A percentile compares a stretch with the other conserved stretches of the same genome.
Conservation (phyloP, 2,329 filamentous ascomycete genomes). For the Aspergillus costaricaensis region DNA sequence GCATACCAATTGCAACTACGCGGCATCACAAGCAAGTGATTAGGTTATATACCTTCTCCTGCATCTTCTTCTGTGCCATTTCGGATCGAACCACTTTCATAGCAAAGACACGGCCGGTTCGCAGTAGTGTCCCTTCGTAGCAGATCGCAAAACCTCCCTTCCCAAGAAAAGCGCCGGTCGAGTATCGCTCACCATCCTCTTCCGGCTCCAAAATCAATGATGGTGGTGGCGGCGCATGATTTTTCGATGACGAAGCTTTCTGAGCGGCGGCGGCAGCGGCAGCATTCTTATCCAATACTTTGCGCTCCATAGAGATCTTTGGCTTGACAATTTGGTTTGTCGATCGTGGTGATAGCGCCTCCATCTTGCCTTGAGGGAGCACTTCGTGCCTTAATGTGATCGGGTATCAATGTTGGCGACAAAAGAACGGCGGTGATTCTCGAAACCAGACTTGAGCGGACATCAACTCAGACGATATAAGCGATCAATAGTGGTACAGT, state of each 20-base stretch:
- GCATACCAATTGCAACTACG: neutral
- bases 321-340: constrained; percentile 50
- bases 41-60: constrained; percentile 47
- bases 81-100: constrained; percentile 55
- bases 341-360: constrained; percentile 52
- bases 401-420: constrained; percentile 4
- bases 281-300: constrained; percentile 41
- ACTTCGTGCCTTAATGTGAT: neutral
- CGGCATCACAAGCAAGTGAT: too few relatives aligned
- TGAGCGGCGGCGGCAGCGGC: constrained; percentile 28
- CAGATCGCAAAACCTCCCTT: constrained; percentile 56
- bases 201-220: constrained; percentile 48
- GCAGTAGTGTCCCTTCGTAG: constrained; percentile 49
- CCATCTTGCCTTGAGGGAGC: constrained; percentile 37
- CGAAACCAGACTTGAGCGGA: constrained; percentile 19
- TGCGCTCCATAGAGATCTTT: constrained; percentile 42
- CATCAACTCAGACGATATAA: constrained; percentile 24
- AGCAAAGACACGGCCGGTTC: constrained; percentile 49
- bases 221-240: constrained; percentile 50
- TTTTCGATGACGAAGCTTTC: constrained; percentile 41
- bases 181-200: constrained; percentile 47
- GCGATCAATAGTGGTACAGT: constrained; percentile 16
- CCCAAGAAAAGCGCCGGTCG: constrained; percentile 49
- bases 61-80: constrained; percentile 54
- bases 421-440: constrained; percentile 3